Evolutionary conservation across 2,329 filamentous ascomycete species (phyloP).

Genomic region (Penicillium carneum): DNA sequence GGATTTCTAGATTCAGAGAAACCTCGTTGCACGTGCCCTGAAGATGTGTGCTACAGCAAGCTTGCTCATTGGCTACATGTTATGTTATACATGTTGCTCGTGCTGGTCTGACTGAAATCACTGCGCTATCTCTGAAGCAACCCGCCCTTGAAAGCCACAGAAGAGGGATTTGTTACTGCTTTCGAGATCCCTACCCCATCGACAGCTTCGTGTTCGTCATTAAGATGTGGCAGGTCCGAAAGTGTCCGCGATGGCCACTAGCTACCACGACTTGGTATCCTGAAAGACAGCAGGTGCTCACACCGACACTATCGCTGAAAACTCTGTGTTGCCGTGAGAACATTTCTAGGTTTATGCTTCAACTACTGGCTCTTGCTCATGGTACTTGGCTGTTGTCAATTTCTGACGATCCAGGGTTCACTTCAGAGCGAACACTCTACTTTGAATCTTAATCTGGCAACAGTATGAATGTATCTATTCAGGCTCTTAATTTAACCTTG

Average conservation of each 20-base stretch:
- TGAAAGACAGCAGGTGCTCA: not conserved
- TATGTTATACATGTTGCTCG: not conserved
- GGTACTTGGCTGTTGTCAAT: no score
- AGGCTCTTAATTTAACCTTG: not conserved
- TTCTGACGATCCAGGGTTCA: no score
- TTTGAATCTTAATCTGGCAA: not conserved
- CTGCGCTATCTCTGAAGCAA: not conserved
- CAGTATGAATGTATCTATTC: not conserved
- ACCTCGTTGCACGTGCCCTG: not conserved
- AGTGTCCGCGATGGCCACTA: not conserved
- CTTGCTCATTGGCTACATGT: not conserved
- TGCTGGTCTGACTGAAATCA: not conserved
- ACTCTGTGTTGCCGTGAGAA: not conserved
- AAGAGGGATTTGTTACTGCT: not conserved
- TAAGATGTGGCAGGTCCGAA: not conserved
- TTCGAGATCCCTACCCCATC: not conserved
- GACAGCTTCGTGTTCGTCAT: not conserved
- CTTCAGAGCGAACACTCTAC: not conserved
- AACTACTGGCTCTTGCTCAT: not conserved
- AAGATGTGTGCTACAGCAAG: not conserved
- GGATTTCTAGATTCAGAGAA: slow-evolving; percentile 63
- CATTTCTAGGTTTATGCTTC: not conserved
- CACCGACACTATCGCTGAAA: not conserved
- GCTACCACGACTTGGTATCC: not conserved
- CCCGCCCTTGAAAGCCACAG: not conserved